phyloP scores from a whole-genome alignment of 352 stramenopile genomes.

The Globisporangium spiculum region DNA sequence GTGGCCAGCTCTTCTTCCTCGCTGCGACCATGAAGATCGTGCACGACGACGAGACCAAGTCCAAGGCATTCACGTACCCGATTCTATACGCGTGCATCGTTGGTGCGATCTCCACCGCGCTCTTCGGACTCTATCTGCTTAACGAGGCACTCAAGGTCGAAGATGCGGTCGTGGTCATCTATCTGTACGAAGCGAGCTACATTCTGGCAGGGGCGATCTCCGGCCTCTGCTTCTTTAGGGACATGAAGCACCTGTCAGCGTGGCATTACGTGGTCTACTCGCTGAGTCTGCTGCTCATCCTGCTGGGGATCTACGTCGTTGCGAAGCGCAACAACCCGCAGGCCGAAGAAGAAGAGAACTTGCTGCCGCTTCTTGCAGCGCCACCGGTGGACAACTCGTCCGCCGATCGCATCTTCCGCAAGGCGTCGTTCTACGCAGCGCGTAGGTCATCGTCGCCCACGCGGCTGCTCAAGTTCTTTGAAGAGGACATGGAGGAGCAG shows the following conservation, averaged over 20 bases:
- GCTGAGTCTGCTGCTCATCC: slow-evolving; percentile 62
- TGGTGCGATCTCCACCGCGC: slow-evolving; percentile 57
- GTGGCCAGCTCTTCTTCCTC: slow-evolving; percentile 79
- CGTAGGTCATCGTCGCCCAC: slow-evolving; percentile 36
- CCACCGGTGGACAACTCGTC: slow-evolving; percentile 43
- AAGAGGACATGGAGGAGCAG: slow-evolving; percentile 18
- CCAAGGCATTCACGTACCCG: slow-evolving; percentile 46
- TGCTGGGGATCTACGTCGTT: slow-evolving; percentile 73
- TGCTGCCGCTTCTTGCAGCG: slow-evolving; percentile 48
- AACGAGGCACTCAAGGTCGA: slow-evolving; percentile 81
- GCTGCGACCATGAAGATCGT: slow-evolving; percentile 60
- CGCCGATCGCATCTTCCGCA: slow-evolving; percentile 48
- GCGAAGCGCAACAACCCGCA: slow-evolving; percentile 43
- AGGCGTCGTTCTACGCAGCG: slow-evolving; percentile 46
- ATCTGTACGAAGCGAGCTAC: slow-evolving; percentile 81
- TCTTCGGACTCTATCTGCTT: slow-evolving; percentile 67
- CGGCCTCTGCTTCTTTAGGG: slow-evolving; percentile 74
- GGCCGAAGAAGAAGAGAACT: slow-evolving; percentile 51
- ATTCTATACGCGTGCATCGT: slow-evolving; percentile 71
- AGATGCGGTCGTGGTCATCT: slow-evolving; percentile 80
- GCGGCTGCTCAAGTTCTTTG: slow-evolving; percentile 19
- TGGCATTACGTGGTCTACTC: slow-evolving; percentile 80
- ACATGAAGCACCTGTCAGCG: slow-evolving; percentile 60
- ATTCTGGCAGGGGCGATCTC: slow-evolving; percentile 74
- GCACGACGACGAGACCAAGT: slow-evolving; percentile 51